phyloP scores from a whole-genome alignment of 306 rosid genomes.

The Begonia loranthoides region DNA sequence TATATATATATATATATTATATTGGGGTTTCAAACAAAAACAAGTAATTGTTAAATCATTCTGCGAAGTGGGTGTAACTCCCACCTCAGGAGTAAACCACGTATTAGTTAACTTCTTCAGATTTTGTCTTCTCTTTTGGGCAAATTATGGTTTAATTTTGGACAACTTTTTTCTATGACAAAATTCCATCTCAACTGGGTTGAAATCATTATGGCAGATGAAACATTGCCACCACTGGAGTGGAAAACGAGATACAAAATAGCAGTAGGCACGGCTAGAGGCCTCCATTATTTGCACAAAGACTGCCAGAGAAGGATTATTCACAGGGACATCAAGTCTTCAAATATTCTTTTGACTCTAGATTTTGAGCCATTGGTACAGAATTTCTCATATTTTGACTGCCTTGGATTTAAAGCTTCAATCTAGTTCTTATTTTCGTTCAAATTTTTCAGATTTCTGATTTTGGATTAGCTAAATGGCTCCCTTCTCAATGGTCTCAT shows the following conservation, averaged over 20 bases:
- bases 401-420: background rate
- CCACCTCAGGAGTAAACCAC: too few species aligned
- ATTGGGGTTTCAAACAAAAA: too few species aligned
- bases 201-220: constrained; percentile 29
- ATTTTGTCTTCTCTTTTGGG: too few species aligned
- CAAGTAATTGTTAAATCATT: too few species aligned
- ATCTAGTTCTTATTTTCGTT: constrained; percentile 2
- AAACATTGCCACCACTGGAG: constrained; percentile 46
- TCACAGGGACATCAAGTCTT: constrained; percentile 77
- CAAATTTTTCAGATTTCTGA: constrained; percentile 57
- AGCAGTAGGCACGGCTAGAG: constrained; percentile 68
- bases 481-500: constrained; percentile 93
- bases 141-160: too few species aligned
- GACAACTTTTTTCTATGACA: too few species aligned
- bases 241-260: constrained; percentile 84
- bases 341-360: constrained; percentile 50
- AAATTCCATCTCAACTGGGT: background rate
- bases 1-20: too few species aligned
- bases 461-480: constrained; percentile 99
- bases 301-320: constrained; percentile 92
- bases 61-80: too few species aligned
- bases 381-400: too few species aligned
- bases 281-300: constrained; percentile 77
- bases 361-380: constrained; percentile 77
- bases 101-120: too few species aligned